Evolutionary conservation across 2,329 filamentous ascomycete species (phyloP), one percentile per base, ranked within the genome.

Genomic region (Epichloe sibirici): DNA sequence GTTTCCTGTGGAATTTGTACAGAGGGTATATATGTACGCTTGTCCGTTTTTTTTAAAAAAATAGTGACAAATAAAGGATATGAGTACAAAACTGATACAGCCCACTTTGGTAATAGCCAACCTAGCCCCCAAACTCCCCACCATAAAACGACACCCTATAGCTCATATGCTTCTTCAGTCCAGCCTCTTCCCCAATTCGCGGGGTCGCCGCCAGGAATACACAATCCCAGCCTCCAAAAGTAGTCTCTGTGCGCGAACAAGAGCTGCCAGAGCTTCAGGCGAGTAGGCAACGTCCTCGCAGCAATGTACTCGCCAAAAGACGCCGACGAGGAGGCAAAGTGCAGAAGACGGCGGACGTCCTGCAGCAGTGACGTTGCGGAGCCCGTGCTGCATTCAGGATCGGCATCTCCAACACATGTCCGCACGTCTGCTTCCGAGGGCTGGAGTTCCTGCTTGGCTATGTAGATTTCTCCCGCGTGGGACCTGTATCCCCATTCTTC

Each of bases 241-340:
- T 98, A 98, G 70, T 98, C 93, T 40, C 93, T 75, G 70, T 98
- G 93, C 1, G 90, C 87, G 67, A 94, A 95, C 63, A 97, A 85
- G 7, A 96, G 72, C 69, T 95, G 82, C 89, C 91, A 95, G n/a
- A 94, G 77, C 66, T 85, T 87, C 61, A 90, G 66, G 67, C 78
- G 67, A 62, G 58, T 77, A 64, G 61, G 83, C 67, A 72, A 79
- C 74, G 69, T 83, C 13, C 83, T 57, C 21, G 56, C 53, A 40
- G 58, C 52, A 23, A 55, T 52, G 49, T 59, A 57, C 17, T 61
- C 61, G 15, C 57, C 42, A 12, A 55, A 53, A 9, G 69, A 53
- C 11, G 56, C 51, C 40, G 63, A 61, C 31, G 61, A 58, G 23
- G 51, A 42, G 23, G 54, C 53, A 44, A 65, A 62, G 35, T 56